Evolutionary conservation across 495 filamentous ascomycete species (phyloP).

Genomic region (Penicillium pulvis): DNA sequence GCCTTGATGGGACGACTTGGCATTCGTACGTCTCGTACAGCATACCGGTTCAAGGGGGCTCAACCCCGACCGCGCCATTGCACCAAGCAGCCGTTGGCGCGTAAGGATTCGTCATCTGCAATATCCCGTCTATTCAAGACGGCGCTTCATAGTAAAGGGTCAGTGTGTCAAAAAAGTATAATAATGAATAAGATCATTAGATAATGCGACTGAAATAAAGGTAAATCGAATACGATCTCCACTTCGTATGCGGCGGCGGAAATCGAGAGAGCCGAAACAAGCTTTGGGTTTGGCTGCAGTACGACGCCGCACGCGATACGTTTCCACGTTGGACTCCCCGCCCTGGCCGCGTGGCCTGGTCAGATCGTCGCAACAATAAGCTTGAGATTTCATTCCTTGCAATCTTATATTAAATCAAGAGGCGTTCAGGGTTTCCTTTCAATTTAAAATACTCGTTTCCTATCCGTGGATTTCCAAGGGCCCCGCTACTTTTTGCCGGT

Average conservation of each 20-base stretch:
- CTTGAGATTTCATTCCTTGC: not conserved
- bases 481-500: constrained; percentile 12
- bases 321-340: constrained; percentile 21
- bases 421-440: not conserved
- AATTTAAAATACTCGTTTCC: not conserved
- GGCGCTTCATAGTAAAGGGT: not conserved
- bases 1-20: not conserved
- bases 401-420: not conserved
- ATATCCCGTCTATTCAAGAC: not conserved
- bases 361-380: not conserved
- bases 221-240: not conserved
- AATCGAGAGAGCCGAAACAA: not conserved
- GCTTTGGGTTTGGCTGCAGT: constrained; percentile 8
- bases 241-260: constrained; percentile 5
- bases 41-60: not conserved
- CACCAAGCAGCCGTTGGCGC: not conserved
- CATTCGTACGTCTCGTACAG: not conserved
- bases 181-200: too few relatives aligned
- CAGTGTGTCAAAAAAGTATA: too few relatives aligned
- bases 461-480: not conserved
- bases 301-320: constrained; percentile 20
- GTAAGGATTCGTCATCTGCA: not conserved
- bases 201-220: not conserved
- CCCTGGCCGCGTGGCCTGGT: constrained; percentile 17
- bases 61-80: not conserved